Base-by-base conservation (phyloP, 164 flowering plant species). In the Taxillus chinensis region DNA sequence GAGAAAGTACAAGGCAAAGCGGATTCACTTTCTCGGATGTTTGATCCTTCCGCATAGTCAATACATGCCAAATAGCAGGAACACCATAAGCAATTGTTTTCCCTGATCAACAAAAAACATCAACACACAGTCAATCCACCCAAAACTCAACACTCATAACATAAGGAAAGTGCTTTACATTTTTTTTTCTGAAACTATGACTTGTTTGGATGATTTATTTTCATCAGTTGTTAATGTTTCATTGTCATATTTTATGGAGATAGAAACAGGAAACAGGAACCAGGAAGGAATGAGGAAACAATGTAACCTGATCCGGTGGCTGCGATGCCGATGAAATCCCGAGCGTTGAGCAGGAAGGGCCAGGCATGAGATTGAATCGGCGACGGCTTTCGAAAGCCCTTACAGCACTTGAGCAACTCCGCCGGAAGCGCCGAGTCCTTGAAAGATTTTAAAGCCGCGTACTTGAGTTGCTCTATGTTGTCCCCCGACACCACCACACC, bases 31-130 rank as follows among this genome's bases (percentile, higher is more conserved):
- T 75, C 73, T 77, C 84, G 1, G 74, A 17, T n/a, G 52, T 45
- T 37, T 76, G 78, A 17, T 68, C 71, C 62, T 80, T 86, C 46
- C 76, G 64, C 77, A 83, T 87, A 58, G 60, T 59, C 71, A 81
- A 55, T 15, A 93, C 83, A 72, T 90, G 97, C 91, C 85, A 79
- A 13, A 90, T 78, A 7, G 95, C 99, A 0, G 99, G 97, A 60
- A 93, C 67, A 3, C 99, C 99, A 78, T 83, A 90, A 14, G 95
- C 99, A 80, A 93, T 70, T 3, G 99, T 93, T 77, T 93, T 93
- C 39, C 97, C 97, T 90, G 69, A 69, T 48, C 63, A 77, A 37
- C 27, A 55, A 55, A 46, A 56, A 65, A 53, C 62, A 73, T 38
- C 3, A 57, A 37, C 40, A 48, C 13, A 13, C 27, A 7, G 10